A percentile compares a stretch with the other conserved stretches of the same genome.
Conservation (phyloP, 139 green algal genomes). For the Limnomonas spitsbergensis region DNA sequence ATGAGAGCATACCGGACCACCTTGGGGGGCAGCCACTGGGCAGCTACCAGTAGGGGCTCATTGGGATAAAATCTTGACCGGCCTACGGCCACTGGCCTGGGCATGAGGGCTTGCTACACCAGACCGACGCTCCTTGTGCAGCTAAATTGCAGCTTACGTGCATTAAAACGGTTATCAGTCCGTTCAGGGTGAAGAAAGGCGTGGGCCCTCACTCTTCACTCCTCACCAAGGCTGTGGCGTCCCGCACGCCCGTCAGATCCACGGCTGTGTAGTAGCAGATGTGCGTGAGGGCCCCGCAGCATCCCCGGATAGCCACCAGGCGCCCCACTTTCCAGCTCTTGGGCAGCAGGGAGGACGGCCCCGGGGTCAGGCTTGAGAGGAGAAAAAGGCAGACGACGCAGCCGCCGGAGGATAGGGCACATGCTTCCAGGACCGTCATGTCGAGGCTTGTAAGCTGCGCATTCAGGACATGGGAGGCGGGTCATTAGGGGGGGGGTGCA, state of each 20-base stretch:
- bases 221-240: neutral
- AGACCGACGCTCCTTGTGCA: too few species aligned
- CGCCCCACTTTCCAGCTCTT: neutral
- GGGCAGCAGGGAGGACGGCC: neutral
- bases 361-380: neutral
- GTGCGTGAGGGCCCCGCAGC: neutral
- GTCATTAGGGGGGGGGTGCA: too few species aligned
- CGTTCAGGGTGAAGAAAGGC: too few species aligned
- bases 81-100: too few species aligned
- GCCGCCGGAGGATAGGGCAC: neutral
- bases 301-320: neutral
- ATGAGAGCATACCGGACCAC: too few species aligned
- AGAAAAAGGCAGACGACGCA: neutral
- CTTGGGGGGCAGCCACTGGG: too few species aligned
- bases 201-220: too few species aligned
- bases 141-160: too few species aligned
- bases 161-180: too few species aligned
- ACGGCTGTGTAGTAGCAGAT: conserved; percentile 1
- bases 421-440: neutral
- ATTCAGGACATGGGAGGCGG: neutral
- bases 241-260: neutral
- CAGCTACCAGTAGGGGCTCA: too few species aligned
- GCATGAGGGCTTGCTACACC: too few species aligned
- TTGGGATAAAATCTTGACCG: too few species aligned
- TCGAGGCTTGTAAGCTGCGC: neutral